These are phyloP conservation scores for Pseudomassariella vexata DNA, from an alignment of 2,329 filamentous ascomycete species.

Conservation along the genomic window DNA sequence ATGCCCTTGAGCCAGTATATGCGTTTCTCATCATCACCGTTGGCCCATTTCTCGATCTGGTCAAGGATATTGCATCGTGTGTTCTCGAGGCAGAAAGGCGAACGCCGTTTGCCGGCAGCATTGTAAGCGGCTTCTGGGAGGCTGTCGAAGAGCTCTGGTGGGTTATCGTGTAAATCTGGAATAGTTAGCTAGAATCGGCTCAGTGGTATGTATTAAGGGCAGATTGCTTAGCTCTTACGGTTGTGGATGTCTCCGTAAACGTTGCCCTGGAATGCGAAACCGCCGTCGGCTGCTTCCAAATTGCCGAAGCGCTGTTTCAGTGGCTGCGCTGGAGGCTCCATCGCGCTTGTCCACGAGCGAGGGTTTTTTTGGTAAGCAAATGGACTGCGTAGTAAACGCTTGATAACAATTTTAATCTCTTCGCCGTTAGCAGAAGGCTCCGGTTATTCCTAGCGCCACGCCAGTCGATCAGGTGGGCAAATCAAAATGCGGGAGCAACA, in stretches of 20 bases:
- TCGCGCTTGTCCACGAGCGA: neutral
- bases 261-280: neutral
- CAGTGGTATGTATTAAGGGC: no score
- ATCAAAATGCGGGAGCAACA: neutral
- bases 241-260: neutral
- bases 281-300: neutral
- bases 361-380: no score
- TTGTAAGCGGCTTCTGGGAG: no score
- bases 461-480: neutral
- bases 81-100: no score
- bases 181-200: no score
- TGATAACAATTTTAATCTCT: neutral
- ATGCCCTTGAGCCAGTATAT: constrained; percentile 1
- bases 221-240: no score
- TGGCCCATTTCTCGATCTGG: no score
- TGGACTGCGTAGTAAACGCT: neutral
- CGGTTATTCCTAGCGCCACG: neutral
- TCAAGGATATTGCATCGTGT: no score
- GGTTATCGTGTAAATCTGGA: no score
- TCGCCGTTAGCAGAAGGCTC: neutral
- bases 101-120: no score
- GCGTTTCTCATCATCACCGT: neutral
- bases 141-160: no score
- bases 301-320: neutral
- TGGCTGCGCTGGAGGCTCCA: neutral